Evolutionary conservation across 176 grass and related monocot species (phyloP).

Genomic region (Oryza coarctata): DNA sequence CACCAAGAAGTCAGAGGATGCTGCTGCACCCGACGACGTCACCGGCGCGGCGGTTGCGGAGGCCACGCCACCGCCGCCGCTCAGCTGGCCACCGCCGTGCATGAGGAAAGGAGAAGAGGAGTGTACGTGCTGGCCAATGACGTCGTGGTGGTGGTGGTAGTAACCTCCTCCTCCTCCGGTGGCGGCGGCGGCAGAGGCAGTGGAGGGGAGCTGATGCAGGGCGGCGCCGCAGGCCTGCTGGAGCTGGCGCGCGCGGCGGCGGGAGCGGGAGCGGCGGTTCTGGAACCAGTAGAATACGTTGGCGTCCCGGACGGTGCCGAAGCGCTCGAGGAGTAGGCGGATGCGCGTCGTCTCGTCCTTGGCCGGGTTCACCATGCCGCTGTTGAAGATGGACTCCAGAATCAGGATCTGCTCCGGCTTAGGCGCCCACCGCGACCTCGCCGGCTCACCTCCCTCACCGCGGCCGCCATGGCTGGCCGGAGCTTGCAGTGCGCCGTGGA

Average conservation of each 20-base stretch:
- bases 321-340: slow-evolving; percentile 46
- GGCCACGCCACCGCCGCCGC: not conserved
- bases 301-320: slow-evolving; percentile 48
- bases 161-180: not conserved
- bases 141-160: not conserved
- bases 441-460: slow-evolving; percentile 5
- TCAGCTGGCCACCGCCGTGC: not conserved
- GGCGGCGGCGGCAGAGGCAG: not conserved
- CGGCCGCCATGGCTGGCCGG: not conserved
- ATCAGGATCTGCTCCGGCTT: slow-evolving; percentile 63
- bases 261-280: slow-evolving; percentile 56
- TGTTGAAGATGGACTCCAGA: slow-evolving; percentile 62
- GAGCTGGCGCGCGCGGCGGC: slow-evolving; percentile 53
- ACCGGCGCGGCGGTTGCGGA: not conserved
- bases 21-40: not conserved
- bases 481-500: slow-evolving; percentile 6
- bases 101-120: not conserved
- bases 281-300: slow-evolving; percentile 70
- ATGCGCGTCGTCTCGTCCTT: slow-evolving; percentile 55
- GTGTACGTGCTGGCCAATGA: not conserved
- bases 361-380: slow-evolving; percentile 57
- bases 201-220: not conserved
- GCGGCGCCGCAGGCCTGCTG: slow-evolving; percentile 38
- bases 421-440: slow-evolving; percentile 46
- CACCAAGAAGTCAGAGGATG: not conserved